Base-by-base conservation (phyloP, 805 yeast species). In the Alloascoidea africana region DNA sequence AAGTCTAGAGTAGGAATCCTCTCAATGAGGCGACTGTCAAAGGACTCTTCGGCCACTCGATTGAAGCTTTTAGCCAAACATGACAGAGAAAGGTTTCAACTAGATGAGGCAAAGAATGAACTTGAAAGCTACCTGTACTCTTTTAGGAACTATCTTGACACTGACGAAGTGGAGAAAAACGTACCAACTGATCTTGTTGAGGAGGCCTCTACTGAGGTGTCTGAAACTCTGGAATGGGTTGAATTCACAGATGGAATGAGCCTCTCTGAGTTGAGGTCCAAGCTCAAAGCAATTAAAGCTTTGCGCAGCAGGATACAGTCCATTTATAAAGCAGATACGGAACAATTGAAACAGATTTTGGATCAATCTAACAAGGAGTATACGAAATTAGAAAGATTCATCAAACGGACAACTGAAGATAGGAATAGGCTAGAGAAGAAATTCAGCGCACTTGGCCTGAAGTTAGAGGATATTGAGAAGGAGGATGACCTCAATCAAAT, bases 121-220 rank as follows among this genome's bases (percentile, higher is more conserved):
- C 65, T 89, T 15, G 97, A 89, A 56, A 66, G 75, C 15, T 58
- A 69, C n/a, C 61, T 86, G 38, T 87, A 89, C 58, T 67, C 66
- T 41, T 63, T 83, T 18, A 72, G 94, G 40, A 63, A 69, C 5
- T 65, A 60, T 38, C 47, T 83, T 14, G 79, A 72, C 14, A 73
- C 72, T 19, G 67, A 68, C 32, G 71, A 66, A 16, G 66, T 65
- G 4, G 41, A 44, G n/a, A 23, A 8, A 23, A 23, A 23, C n/a
- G 30, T 23, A 23, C 30, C 30, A 23, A 8, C 30, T 23, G 30
- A 23, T 23, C 8, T 23, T 8, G 8, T 23, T 8, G 30, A 23
- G n/a, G 13, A 23, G n/a, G n/a, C 30, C 8, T 8, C 30, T 23
- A n/a, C 8, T 8, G n/a, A 23, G 8, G 30, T 23, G 8, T 8